phyloP scores from a whole-genome alignment of 345 rosid species.

The Rhizophora apiculata region DNA sequence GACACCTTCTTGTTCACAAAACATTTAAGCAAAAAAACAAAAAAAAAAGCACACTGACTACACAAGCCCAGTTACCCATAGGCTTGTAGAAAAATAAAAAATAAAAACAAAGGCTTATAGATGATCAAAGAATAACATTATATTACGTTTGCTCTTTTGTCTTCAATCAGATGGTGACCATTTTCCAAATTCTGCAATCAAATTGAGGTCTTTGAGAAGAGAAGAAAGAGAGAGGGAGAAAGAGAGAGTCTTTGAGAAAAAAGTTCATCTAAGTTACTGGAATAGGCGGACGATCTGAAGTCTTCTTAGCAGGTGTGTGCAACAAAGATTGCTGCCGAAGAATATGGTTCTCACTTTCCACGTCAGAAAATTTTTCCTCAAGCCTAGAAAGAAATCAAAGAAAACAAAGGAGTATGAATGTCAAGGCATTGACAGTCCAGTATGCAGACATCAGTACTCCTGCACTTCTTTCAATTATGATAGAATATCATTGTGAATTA shows the following conservation, averaged over 20 bases:
- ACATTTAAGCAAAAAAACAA: background rate
- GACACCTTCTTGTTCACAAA: conserved; percentile 11
- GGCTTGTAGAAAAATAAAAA: too few relatives aligned
- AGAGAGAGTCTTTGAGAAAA: conserved; percentile 14
- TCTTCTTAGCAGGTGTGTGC: conserved; percentile 47
- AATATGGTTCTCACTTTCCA: conserved; percentile 82
- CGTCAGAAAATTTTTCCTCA: conserved; percentile 72
- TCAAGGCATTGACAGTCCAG: background rate
- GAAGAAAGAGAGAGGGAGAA: background rate
- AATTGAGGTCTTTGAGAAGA: conserved; percentile 4
- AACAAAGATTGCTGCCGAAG: conserved; percentile 70
- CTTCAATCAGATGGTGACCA: conserved; percentile 68
- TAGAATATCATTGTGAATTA: too few relatives aligned
- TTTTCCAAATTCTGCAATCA: conserved; percentile 71
- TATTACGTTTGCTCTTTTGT: conserved; percentile 52
- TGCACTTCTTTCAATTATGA: background rate
- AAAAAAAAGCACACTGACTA: background rate
- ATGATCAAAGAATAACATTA: conserved; percentile 15
- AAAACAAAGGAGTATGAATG: background rate
- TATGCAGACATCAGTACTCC: background rate
- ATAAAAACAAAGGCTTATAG: background rate
- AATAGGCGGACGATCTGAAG: conserved; percentile 54
- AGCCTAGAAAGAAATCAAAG: conserved; percentile 57
- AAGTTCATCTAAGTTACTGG: conserved; percentile 42
- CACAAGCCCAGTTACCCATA: background rate